phyloP scores from a whole-genome alignment of 805 yeast genomes.

The Saccharomycopsis amapae region DNA sequence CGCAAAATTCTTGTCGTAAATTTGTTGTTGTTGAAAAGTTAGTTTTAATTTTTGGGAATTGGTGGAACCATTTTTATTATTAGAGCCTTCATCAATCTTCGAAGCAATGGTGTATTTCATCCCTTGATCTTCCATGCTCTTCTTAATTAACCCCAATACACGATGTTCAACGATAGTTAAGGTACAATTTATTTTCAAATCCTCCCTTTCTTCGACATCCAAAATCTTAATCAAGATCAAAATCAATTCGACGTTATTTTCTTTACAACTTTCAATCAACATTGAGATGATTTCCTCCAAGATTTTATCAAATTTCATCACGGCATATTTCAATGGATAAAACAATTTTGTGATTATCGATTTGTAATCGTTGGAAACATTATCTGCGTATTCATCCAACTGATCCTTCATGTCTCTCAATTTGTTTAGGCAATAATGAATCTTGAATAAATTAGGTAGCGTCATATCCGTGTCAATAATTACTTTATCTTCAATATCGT shows the following conservation, averaged over 20 bases:
- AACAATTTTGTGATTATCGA: slow-evolving; percentile 56
- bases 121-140: slow-evolving; percentile 22
- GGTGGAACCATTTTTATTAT: background rate
- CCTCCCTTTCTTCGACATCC: slow-evolving; percentile 76
- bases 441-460: slow-evolving; percentile 50
- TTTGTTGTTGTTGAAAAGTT: slow-evolving; percentile 21
- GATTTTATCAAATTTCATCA: slow-evolving; percentile 56
- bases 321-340: slow-evolving; percentile 38
- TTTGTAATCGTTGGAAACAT: slow-evolving; percentile 50
- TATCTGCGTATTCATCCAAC: slow-evolving; percentile 47
- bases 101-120: slow-evolving; percentile 19
- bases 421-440: slow-evolving; percentile 64
- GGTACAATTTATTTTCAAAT: slow-evolving; percentile 43
- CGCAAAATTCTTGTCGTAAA: slow-evolving; percentile 23
- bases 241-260: slow-evolving; percentile 59
- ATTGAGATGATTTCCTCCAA: slow-evolving; percentile 59
- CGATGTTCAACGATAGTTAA: slow-evolving; percentile 27
- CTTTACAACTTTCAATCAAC: slow-evolving; percentile 65
- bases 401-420: slow-evolving; percentile 77
- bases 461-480: slow-evolving; percentile 36
- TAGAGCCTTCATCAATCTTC: slow-evolving; percentile 17
- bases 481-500: slow-evolving; percentile 21
- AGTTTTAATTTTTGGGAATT: slow-evolving; percentile 11
- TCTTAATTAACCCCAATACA: slow-evolving; percentile 19
- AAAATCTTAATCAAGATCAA: slow-evolving; percentile 69